Conservation (phyloP, 2,329 filamentous ascomycete species). For the Penicillium aurantiogriseum region DNA sequence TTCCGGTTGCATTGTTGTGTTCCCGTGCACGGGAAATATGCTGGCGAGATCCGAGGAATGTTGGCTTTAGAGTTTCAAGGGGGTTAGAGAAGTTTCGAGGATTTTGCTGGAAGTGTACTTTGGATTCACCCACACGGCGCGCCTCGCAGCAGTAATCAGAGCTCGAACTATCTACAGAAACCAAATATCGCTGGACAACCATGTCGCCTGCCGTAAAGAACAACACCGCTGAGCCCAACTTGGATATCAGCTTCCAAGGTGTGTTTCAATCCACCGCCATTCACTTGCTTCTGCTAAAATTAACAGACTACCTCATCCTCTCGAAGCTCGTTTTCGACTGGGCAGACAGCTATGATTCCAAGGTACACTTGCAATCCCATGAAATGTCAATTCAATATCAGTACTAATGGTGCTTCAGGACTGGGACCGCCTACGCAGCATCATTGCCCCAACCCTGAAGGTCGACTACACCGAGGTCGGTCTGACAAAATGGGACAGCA, state of each 20-base stretch:
- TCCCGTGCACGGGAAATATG: background rate
- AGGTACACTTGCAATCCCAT: conserved; percentile 26
- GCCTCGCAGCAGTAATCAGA: background rate
- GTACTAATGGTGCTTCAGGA: conserved; percentile 29
- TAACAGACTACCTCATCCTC: conserved; percentile 35
- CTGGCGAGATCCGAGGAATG: conserved; percentile 4
- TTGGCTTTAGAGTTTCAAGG: background rate
- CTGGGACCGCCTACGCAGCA: conserved; percentile 41
- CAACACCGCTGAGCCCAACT: conserved; percentile 38
- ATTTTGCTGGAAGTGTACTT: background rate
- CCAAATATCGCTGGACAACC: background rate
- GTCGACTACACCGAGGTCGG: conserved; percentile 69
- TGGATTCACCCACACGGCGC: conserved; percentile 4
- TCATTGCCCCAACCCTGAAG: conserved; percentile 43
- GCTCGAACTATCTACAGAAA: background rate
- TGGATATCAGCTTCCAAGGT: conserved; percentile 32
- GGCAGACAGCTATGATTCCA: conserved; percentile 47
- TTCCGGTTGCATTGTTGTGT: conserved; percentile 14
- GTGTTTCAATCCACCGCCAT: background rate
- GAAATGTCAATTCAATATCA: background rate
- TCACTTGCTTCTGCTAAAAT: conserved; percentile 4
- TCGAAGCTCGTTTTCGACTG: conserved; percentile 43
- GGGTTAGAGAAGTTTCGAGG: background rate
- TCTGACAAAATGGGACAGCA: conserved; percentile 59
- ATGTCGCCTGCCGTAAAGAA: conserved; percentile 26